A percentile compares a stretch with the other conserved stretches of the same genome.
phyloP scores from a whole-genome alignment of 495 filamentous ascomycete species.

The Hypoxylon perforatum region DNA sequence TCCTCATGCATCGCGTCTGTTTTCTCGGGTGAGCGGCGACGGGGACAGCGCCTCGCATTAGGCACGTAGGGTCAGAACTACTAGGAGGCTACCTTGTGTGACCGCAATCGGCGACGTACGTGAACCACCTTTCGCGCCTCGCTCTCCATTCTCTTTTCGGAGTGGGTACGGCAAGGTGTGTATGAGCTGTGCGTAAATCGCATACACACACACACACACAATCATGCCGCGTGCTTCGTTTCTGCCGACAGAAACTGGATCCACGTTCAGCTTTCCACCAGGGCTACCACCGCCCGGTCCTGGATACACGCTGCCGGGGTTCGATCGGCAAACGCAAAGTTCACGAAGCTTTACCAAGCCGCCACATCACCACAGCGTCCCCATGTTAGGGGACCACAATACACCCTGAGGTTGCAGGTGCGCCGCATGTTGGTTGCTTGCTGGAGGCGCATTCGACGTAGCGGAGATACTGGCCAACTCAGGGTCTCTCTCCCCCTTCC shows the following conservation, averaged over 20 bases:
- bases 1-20: slow-evolving; percentile 11
- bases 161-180: slow-evolving; percentile 22
- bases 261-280: slow-evolving; percentile 23
- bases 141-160: slow-evolving; percentile 9
- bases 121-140: slow-evolving; percentile 14
- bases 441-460: slow-evolving; percentile 10
- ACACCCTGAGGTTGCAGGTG: slow-evolving; percentile 16
- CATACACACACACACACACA: neutral
- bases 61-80: too few species aligned
- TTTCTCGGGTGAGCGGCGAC: neutral
- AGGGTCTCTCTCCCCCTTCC: slow-evolving; percentile 16
- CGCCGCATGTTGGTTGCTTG: slow-evolving; percentile 16
- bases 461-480: slow-evolving; percentile 7
- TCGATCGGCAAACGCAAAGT: slow-evolving; percentile 24
- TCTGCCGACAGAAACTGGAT: slow-evolving; percentile 30
- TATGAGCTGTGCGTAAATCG: slow-evolving; percentile 28
- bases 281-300: neutral
- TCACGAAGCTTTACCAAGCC: slow-evolving; percentile 11
- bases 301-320: slow-evolving; percentile 1
- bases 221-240: slow-evolving; percentile 35
- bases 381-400: slow-evolving; percentile 14
- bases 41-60: neutral
- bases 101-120: slow-evolving; percentile 33
- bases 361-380: slow-evolving; percentile 24
- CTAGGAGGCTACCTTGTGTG: slow-evolving; percentile 8